Percentiles rank a stretch among this genome's conserved stretches.
Evolutionary conservation across 306 rosid genomes (phyloP).

Genomic region (Trifolium repens): DNA sequence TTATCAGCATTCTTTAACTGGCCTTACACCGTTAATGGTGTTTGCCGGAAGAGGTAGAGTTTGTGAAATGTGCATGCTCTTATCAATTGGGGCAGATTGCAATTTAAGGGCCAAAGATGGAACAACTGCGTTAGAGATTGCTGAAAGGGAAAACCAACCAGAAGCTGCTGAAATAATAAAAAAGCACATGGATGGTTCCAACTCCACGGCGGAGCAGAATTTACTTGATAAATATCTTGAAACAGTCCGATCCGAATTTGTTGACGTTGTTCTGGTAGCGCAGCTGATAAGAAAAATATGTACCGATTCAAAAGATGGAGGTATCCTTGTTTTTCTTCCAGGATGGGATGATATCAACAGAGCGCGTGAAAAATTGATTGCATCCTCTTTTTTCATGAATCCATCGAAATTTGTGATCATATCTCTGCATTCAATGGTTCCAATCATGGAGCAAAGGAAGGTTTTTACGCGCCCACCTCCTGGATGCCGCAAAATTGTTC

Average conservation of each 20-base stretch:
- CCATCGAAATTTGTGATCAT: conserved; percentile 55
- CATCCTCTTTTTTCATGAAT: conserved; percentile 62
- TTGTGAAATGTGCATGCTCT: conserved; percentile 77
- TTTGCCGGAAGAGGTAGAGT: conserved; percentile 91
- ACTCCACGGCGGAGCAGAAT: conserved; percentile 51
- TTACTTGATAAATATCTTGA: conserved; percentile 67
- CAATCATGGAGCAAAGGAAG: conserved; percentile 74
- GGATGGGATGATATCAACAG: conserved; percentile 97
- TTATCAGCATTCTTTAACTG: conserved; percentile 83
- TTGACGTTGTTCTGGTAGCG: conserved; percentile 77
- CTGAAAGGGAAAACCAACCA: conserved; percentile 62
- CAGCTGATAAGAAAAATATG: conserved; percentile 75
- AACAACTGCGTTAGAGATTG: conserved; percentile 68
- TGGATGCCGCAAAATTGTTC: conserved; percentile 92
- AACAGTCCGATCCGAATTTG: conserved; percentile 61
- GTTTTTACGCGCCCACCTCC: conserved; percentile 66
- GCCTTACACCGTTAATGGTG: conserved; percentile 84
- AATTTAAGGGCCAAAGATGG: conserved; percentile 72
- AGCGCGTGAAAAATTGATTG: conserved; percentile 65
- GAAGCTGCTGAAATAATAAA: conserved; percentile 68
- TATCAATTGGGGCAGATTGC: conserved; percentile 82
- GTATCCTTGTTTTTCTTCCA: conserved; percentile 90
- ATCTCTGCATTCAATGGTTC: conserved; percentile 90
- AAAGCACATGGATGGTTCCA: conserved; percentile 60
- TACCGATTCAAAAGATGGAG: conserved; percentile 79